Conservation (phyloP, 176 grass and related monocot species). For the Musa troglodytarum region DNA sequence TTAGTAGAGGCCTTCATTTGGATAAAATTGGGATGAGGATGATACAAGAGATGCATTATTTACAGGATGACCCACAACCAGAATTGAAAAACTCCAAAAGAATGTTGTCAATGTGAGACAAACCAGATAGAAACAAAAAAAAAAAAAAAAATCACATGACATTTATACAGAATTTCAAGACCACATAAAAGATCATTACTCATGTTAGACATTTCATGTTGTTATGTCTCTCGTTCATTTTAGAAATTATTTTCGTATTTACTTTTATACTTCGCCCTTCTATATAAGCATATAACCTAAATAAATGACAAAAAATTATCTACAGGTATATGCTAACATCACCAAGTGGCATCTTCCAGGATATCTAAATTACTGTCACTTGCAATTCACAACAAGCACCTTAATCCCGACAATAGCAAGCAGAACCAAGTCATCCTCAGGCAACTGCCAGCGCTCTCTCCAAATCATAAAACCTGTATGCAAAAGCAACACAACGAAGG, state of each 20-base stretch:
- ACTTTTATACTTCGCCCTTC: too few relatives aligned
- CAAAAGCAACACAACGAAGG: conserved; percentile 84
- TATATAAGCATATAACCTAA: neutral
- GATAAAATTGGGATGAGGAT: neutral
- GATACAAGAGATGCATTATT: neutral
- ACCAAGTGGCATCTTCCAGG: neutral
- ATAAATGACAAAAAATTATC: neutral
- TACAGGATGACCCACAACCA: too few relatives aligned
- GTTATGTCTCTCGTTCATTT: too few relatives aligned
- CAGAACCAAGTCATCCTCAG: conserved; percentile 68
- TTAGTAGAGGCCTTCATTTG: neutral
- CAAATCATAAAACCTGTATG: conserved; percentile 49
- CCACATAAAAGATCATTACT: too few relatives aligned
- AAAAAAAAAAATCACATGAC: too few relatives aligned
- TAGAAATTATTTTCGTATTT: too few relatives aligned
- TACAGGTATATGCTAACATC: neutral
- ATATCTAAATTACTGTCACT: neutral
- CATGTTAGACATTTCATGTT: too few relatives aligned
- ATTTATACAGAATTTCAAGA: too few relatives aligned
- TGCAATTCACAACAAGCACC: conserved; percentile 26
- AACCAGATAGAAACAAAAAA: neutral
- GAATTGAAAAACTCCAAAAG: too few relatives aligned
- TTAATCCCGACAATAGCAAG: conserved; percentile 86
- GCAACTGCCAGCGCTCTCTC: conserved; percentile 54
- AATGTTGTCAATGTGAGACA: neutral